Evolutionary conservation across 2,329 filamentous ascomycete species (phyloP).

Genomic region (Alternaria tenuissima): DNA sequence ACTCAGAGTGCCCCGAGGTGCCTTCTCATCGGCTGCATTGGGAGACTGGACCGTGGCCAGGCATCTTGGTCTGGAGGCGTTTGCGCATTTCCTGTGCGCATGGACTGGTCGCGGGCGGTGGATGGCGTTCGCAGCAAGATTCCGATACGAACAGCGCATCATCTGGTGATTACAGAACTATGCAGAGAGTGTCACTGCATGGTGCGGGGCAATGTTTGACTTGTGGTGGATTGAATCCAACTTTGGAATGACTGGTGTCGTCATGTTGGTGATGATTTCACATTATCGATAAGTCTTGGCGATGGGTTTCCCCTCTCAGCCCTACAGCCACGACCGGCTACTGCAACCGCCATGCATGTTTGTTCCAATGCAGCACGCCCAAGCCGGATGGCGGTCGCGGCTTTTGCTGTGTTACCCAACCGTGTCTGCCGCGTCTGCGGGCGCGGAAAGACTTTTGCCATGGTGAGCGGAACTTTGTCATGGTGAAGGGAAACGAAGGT

Average conservation of each 20-base stretch:
- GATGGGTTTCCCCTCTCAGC: slow-evolving; percentile 4
- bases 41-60: slow-evolving; percentile 33
- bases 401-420: not conserved
- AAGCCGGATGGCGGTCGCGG: slow-evolving; percentile 9
- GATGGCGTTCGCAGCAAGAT: slow-evolving; percentile 29
- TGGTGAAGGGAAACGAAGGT: slow-evolving; percentile 3
- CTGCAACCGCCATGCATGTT: too few species aligned
- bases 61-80: slow-evolving; percentile 32
- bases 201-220: slow-evolving; percentile 5
- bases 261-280: not conserved
- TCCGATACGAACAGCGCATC: slow-evolving; percentile 43
- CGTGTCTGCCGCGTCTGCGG: not conserved
- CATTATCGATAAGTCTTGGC: too few species aligned
- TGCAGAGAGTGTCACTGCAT: slow-evolving; percentile 38
- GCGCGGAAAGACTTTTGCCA: not conserved
- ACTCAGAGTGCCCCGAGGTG: slow-evolving; percentile 23
- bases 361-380: slow-evolving; percentile 7
- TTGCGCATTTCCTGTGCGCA: slow-evolving; percentile 20
- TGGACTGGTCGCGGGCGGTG: slow-evolving; percentile 27
- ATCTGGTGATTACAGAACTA: slow-evolving; percentile 16
- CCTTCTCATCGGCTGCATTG: slow-evolving; percentile 12
- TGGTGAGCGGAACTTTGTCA: slow-evolving; percentile 4
- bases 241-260: not conserved
- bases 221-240: not conserved
- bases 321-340: slow-evolving; percentile 2